Evolutionary conservation across 2,329 filamentous ascomycete genomes (phyloP), one percentile per base, ranked within the genome.

Genomic region (Microsporum canis): DNA sequence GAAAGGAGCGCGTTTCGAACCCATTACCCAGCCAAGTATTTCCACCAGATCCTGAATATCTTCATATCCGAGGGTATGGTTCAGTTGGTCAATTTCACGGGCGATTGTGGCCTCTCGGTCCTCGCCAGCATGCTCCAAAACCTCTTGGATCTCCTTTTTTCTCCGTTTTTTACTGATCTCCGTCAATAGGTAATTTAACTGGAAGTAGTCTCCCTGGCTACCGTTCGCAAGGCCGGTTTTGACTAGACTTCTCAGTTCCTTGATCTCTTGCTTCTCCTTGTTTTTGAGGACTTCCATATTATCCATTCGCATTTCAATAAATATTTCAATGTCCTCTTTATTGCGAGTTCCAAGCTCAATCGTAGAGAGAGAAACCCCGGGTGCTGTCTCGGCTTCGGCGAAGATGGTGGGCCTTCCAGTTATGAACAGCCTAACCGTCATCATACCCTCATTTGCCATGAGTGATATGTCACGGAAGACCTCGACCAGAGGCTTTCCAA

Each of bases 11-110:
- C 64, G 61, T 17, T 63, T 64, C 5, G 64, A 65, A 14, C 62
- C 65, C n/a, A 66, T 61, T 57, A 68, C 63, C 68, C 68, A 71
- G n/a, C 65, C 63, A 31, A 70, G 65, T 34, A 71, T 65, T 34
- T 68, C 67, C 41, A 70, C 70, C 5, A 71, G 67, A 36, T 70
- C 68, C n/a, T 63, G 62, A 29, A 70, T 64, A 57, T 71, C 68
- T 57, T 69, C 68, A 1, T 61, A 12, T 14, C 63, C 63, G n/a
- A 65, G 64, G 3, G 59, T 64, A 4, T 65, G 59, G 43, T 69
- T 70, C 8, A 70, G 62, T 8, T 61, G 65, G 10, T 67, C 62
- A 38, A 70, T 66, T 31, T 70, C 69, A 12, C 62, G 62, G 4
- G 53, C 60, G 17, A 71, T 69, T 29, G 70, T 68, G 34, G 69